Evolutionary conservation across 148 eudicot species (phyloP).

Genomic region (Arbutus unedo): DNA sequence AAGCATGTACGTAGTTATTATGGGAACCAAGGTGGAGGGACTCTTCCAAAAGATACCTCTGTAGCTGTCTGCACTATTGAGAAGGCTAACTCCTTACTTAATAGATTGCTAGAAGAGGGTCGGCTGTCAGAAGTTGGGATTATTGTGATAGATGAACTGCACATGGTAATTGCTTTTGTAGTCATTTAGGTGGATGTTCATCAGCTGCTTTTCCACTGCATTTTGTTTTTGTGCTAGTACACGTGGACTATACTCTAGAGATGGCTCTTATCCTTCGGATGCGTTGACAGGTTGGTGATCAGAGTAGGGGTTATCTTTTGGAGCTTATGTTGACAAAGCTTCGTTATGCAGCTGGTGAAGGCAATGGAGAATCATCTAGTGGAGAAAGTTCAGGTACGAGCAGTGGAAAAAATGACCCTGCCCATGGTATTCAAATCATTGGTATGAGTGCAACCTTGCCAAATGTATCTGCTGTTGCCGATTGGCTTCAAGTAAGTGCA

Average conservation of each 20-base stretch:
- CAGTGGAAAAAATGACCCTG: slow-evolving; percentile 71
- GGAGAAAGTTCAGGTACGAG: slow-evolving; percentile 88
- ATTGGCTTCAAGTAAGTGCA: slow-evolving; percentile 93
- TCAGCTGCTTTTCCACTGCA: neutral
- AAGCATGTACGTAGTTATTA: slow-evolving; percentile 96
- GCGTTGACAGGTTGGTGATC: slow-evolving; percentile 87
- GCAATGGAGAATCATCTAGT: slow-evolving; percentile 68
- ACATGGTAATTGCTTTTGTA: slow-evolving; percentile 62
- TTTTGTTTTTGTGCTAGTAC: slow-evolving; percentile 1
- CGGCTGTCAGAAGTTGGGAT: slow-evolving; percentile 97
- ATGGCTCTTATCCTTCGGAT: slow-evolving; percentile 19
- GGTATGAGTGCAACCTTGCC: slow-evolving; percentile 99
- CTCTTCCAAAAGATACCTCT: slow-evolving; percentile 92
- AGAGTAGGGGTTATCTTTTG: slow-evolving; percentile 92
- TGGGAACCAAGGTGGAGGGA: slow-evolving; percentile 96
- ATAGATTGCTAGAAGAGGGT: slow-evolving; percentile 91
- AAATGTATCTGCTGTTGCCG: slow-evolving; percentile 95
- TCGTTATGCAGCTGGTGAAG: slow-evolving; percentile 97
- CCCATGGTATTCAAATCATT: slow-evolving; percentile 90
- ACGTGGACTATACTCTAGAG: slow-evolving; percentile 16
- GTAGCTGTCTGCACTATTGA: slow-evolving; percentile 98
- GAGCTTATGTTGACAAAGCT: slow-evolving; percentile 97
- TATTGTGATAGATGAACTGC: slow-evolving; percentile 96
- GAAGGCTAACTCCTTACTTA: slow-evolving; percentile 94
- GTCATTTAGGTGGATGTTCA: neutral